Percentiles rank a stretch among this genome's conserved stretches.
Conservation (phyloP, 2,329 filamentous ascomycete genomes). For the Dactylellina leptospora region DNA sequence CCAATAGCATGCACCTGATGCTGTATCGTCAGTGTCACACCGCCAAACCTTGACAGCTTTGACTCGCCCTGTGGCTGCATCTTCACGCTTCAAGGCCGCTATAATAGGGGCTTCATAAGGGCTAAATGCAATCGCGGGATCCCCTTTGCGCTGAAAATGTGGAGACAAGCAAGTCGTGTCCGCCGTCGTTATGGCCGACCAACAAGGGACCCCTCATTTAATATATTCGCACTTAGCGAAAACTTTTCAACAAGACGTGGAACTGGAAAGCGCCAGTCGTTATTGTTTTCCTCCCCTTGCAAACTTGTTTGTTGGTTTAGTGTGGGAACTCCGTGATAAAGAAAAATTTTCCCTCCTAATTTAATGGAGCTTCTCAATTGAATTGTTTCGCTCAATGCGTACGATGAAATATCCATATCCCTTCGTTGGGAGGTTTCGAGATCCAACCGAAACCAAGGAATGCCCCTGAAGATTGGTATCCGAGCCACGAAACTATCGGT, state of each 20-base stretch:
- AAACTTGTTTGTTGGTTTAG: constrained; percentile 9
- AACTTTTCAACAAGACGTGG: constrained; percentile 17
- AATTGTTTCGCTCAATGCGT: constrained; percentile 18
- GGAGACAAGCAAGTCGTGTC: constrained; percentile 32
- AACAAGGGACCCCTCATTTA: constrained; percentile 24
- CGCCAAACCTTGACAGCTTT: background rate
- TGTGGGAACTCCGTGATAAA: constrained; percentile 7
- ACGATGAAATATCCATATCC: constrained; percentile 9
- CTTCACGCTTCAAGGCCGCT: constrained; percentile 9
- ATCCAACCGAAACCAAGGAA: constrained; percentile 43
- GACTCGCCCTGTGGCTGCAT: constrained; percentile 33
- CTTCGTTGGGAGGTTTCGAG: constrained; percentile 32
- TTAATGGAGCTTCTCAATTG: background rate
- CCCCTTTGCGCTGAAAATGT: constrained; percentile 42
- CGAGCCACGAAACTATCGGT: constrained; percentile 37
- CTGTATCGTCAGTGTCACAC: constrained; percentile 24
- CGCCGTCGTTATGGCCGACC: constrained; percentile 36
- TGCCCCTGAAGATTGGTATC: constrained; percentile 35
- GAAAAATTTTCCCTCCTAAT: background rate
- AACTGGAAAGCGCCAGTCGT: constrained; percentile 14
- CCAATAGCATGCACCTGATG: background rate
- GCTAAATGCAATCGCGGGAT: constrained; percentile 3
- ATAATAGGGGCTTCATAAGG: constrained; percentile 36
- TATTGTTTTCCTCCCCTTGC: constrained; percentile 2
- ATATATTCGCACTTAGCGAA: constrained; percentile 50